Evolutionary conservation across 306 rosid species (phyloP), one percentile per base, ranked within the genome.

Genomic region (Dicorynia guianensis): DNA sequence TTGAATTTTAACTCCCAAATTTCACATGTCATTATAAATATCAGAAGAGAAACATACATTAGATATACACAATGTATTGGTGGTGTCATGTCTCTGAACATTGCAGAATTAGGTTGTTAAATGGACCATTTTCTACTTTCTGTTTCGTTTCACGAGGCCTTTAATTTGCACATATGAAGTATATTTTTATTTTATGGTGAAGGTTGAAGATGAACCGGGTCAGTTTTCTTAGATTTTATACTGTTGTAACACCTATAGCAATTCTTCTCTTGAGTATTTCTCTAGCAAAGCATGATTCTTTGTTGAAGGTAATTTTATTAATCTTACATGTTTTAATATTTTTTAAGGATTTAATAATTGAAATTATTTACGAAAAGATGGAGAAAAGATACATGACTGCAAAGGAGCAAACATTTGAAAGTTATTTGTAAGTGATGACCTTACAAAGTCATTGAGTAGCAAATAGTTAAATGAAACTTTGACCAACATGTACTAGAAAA

Each of bases 121-220:
- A 48, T n/a, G 44, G 17, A 1, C 15, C 53, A 18, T 59, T 79
- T 67, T 69, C 52, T 50, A 14, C 8, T 8, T 69, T 11, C 61
- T 52, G 46, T 52, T 75, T 69, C 63, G 43, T 75, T 49, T 10
- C 39, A 54, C 60, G 19, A 25, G 33, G 42, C 8, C 42, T 62
- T 49, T 67, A 8, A 53, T 63, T 54, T 75, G 17, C 50, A 60
- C 63, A 44, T 57, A 40, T 30, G 44, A 40, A 44, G 15, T 35
- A 33, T 47, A 60, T 71, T 35, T 68, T 6, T 42, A 55, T 58
- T 67, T 86, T 80, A 72, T 83, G 63, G 52, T 56, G 65, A 79
- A 93, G 96, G 98, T 78, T 85, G 89, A 79, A 89, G 90, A 78
- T 91, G 83, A 40, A 91, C 72, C 81, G 86, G 52, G 64, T 76